phyloP scores from a whole-genome alignment of 2,329 filamentous ascomycete species.

The Curvularia spicifera region DNA sequence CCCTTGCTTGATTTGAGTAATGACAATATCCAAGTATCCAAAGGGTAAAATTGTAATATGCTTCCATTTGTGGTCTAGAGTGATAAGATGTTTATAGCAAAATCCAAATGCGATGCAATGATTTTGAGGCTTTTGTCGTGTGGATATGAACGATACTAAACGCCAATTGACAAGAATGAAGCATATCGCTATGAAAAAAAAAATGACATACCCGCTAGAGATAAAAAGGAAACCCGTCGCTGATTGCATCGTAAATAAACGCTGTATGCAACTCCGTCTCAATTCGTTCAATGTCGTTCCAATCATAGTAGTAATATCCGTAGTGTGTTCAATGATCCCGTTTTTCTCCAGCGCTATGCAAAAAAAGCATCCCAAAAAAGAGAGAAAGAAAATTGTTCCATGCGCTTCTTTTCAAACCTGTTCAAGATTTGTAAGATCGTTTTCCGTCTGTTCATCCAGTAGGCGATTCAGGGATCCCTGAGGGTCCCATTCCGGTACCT shows the following conservation, averaged over 20 bases:
- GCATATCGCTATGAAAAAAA: neutral
- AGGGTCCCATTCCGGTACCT: conserved; percentile 46
- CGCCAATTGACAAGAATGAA: neutral
- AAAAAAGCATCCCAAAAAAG: neutral
- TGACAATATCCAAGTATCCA: neutral
- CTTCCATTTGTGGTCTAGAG: neutral
- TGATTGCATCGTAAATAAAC: neutral
- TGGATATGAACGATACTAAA: neutral
- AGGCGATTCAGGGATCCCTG: conserved; percentile 31
- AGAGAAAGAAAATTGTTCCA: neutral
- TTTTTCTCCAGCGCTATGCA: conserved; percentile 11
- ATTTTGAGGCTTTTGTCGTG: neutral
- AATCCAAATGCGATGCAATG: neutral
- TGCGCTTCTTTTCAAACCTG: conserved; percentile 19
- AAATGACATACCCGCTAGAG: neutral
- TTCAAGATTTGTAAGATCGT: conserved; percentile 27
- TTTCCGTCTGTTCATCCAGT: conserved; percentile 27
- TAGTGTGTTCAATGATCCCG: neutral
- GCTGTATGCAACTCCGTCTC: neutral
- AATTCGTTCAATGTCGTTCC: conserved; percentile 5
- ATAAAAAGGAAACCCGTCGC: neutral
- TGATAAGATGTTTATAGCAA: neutral
- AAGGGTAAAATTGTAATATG: no score
- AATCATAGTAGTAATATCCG: neutral
- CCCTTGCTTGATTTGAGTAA: neutral